phyloP scores from a whole-genome alignment of 176 grass and related monocot genomes.

The Poa annua region DNA sequence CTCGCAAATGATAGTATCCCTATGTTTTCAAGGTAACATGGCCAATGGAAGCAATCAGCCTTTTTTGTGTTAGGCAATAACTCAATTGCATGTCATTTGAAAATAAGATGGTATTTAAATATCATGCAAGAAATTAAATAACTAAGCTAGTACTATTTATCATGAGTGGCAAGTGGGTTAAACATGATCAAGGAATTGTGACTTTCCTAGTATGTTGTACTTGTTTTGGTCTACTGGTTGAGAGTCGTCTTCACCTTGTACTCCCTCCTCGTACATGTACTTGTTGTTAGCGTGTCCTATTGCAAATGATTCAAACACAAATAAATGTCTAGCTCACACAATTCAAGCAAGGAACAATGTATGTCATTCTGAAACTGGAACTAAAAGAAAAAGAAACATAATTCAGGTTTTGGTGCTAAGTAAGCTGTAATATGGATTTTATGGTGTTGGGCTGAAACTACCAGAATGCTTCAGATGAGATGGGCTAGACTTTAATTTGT shows the following conservation, averaged over 20 bases:
- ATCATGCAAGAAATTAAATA: too few relatives aligned
- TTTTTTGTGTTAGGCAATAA: too few relatives aligned
- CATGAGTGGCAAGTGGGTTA: too few relatives aligned
- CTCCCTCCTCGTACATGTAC: neutral
- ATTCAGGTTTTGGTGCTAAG: neutral
- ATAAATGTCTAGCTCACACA: neutral
- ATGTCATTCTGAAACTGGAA: neutral
- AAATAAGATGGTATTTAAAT: too few relatives aligned
- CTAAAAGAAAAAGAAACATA: neutral
- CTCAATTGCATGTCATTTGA: too few relatives aligned
- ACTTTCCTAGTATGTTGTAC: too few relatives aligned
- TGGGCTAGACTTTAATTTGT: neutral
- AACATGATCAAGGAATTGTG: too few relatives aligned
- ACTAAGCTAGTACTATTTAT: too few relatives aligned
- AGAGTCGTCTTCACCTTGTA: neutral
- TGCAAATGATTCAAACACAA: neutral
- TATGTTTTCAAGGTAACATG: too few relatives aligned
- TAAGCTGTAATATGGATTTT: neutral
- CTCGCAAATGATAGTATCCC: too few relatives aligned
- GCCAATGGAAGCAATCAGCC: too few relatives aligned
- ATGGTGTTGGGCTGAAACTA: neutral
- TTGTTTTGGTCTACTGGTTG: neutral
- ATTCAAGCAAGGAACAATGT: neutral
- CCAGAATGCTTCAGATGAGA: neutral
- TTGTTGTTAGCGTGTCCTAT: neutral